Percentiles rank a stretch among this genome's conserved stretches.
Evolutionary conservation across 2,329 filamentous ascomycete species (phyloP).

Genomic region (Ustilaginoidea virens): DNA sequence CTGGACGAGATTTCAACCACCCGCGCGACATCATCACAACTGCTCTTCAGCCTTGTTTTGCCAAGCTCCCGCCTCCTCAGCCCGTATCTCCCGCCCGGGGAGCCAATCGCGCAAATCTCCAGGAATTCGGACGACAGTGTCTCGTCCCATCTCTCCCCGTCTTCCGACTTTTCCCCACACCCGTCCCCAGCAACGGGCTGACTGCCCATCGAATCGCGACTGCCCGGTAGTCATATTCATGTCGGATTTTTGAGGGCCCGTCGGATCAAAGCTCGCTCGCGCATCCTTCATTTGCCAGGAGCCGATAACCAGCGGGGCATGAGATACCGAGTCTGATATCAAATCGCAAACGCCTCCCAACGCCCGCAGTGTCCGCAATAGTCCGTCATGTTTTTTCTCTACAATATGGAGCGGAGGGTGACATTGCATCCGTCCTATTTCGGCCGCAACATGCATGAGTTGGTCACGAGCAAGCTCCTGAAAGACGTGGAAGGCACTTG

Average conservation of each 20-base stretch:
- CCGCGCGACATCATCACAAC: conserved; percentile 1
- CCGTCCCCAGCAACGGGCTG: too few species aligned
- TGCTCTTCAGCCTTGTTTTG: conserved; percentile 4
- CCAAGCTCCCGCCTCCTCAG: conserved; percentile 1
- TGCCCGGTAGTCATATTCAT: too few species aligned
- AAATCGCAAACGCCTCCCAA: too few species aligned
- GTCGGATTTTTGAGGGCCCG: too few species aligned
- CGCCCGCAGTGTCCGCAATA: too few species aligned
- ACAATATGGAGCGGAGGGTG: conserved; percentile 89
- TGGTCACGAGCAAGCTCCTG: conserved; percentile 77
- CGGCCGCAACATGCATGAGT: conserved; percentile 79
- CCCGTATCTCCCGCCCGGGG: conserved; percentile 6
- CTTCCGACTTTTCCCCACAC: conserved; percentile 6
- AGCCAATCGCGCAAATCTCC: conserved; percentile 7
- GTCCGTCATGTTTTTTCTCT: conserved; percentile 91
- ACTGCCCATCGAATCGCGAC: too few species aligned
- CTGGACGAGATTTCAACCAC: conserved; percentile 7
- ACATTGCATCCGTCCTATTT: conserved; percentile 96
- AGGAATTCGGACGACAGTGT: conserved; percentile 7
- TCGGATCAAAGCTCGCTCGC: too few species aligned
- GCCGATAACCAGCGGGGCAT: too few species aligned
- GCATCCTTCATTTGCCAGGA: too few species aligned
- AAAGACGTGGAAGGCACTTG: conserved; percentile 92
- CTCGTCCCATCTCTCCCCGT: conserved; percentile 2
- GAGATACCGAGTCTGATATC: too few species aligned